These are phyloP conservation scores for Naganishia sp. DNA, from an alignment of 1,284 basidiomycete species.

Conservation along the genomic window DNA sequence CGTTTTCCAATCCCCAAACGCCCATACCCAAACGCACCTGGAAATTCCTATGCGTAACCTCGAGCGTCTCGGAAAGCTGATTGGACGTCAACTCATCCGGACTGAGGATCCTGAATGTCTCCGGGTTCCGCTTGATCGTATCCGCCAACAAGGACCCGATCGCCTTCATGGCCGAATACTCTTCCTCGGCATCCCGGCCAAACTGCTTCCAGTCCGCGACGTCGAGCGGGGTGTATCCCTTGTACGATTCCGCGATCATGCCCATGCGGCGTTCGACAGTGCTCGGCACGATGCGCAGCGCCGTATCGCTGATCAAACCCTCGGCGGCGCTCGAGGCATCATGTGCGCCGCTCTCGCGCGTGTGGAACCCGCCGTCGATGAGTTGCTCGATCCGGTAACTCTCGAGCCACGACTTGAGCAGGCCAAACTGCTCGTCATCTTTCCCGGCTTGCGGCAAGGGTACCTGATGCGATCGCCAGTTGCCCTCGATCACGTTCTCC, in stretches of 20 bases:
- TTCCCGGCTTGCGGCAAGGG: constrained; percentile 72
- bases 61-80: constrained; percentile 77
- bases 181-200: constrained; percentile 62
- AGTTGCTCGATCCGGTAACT: constrained; percentile 67
- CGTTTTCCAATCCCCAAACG: not conserved
- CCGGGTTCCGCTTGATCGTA: constrained; percentile 69
- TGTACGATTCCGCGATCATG: constrained; percentile 62
- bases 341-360: constrained; percentile 36
- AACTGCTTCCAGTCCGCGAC: constrained; percentile 68
- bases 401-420: constrained; percentile 69
- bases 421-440: constrained; percentile 63
- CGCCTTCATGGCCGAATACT: constrained; percentile 73
- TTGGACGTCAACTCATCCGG: constrained; percentile 83
- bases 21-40: constrained; percentile 55
- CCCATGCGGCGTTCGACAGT: constrained; percentile 46
- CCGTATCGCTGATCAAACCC: constrained; percentile 43
- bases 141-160: constrained; percentile 44
- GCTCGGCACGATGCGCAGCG: constrained; percentile 48
- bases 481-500: constrained; percentile 73
- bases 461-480: constrained; percentile 61
- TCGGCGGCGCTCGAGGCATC: constrained; percentile 38
- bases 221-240: constrained; percentile 63
- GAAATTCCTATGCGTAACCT: constrained; percentile 65
- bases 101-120: constrained; percentile 81
- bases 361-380: constrained; percentile 57